Base-by-base conservation (phyloP, 2,329 filamentous ascomycete species). In the Claviceps sp. region DNA sequence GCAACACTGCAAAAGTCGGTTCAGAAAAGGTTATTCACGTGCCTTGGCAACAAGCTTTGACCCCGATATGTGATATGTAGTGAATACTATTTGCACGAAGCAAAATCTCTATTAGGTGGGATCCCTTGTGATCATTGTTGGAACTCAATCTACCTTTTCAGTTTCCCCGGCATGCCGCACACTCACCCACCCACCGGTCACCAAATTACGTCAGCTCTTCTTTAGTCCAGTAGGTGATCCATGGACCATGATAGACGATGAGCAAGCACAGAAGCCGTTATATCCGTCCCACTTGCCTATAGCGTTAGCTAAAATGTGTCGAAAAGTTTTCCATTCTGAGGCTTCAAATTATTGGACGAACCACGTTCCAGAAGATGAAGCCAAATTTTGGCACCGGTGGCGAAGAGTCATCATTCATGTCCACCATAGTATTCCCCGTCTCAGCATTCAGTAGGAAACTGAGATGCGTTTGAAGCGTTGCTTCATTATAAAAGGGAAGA, bases 381-480 rank as follows among this genome's bases (percentile, higher is more conserved):
- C 29, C 29, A 11, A 11, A 34, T 34, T 34, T 20, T 22, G 23
- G 16, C 23, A 16, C 2, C 7, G 34, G 9, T 36, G 26, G 44
- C 23, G 44, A 3, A 36, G 44, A 34, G 6, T 11, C 14, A n/a
- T n/a, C n/a, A n/a, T n/a, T n/a, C n/a, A 46, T 36, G 44, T 14
- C 20, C 23, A 46, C 4, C n/a, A 20, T 11, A n/a, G 20, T 11
- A 29, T 17, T 7, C 29, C n/a, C 8, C 6, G 16, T 34, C 23
- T 5, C 5, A 2, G n/a, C 2, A 8, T n/a, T 34, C 9, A 26
- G 43, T 8, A n/a, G 4, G 9, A 7, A 14, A 36, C 9, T 36
- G 0, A 3, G n/a, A 46, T n/a, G 2, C 0, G 8, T 4, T 5
- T 3, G n/a, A 36, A 9, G 4, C 0, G 16, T 4, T 5, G 7